Base-by-base conservation (phyloP, 106 monocot species). In the Dendrobium chrysotoxum region DNA sequence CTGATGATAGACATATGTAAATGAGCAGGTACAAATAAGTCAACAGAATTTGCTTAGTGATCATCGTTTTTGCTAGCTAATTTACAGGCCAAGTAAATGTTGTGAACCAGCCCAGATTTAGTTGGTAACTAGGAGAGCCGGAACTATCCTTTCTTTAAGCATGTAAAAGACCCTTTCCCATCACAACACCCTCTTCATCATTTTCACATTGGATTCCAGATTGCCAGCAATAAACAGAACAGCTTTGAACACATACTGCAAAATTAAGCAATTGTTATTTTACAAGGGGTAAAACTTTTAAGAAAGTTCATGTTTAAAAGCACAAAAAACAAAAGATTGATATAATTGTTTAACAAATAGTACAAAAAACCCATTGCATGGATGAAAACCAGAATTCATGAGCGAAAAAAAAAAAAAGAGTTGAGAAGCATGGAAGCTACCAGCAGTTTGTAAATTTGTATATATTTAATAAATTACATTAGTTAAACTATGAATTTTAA, bases 1-100 rank as follows among this genome's bases (percentile, higher is more conserved):
- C 92, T 15, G 92, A 92, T 7, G 92, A 92, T 28, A 92, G 85
- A 53, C 87, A 84, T 82, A 92, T 87, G 75, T 92, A 92, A 40
- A 89, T 80, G 26, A 92, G 77, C 18, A 92, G 41, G 67, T 89
- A 92, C 58, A 92, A 83, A 67, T 92, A 92, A 44, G 92, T 92
- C 66, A 87, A 72, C 78, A 92, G 21, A 44, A 89, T 85, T 45
- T 89, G 85, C 31, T 46, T 84, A 68, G 78, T 87, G 79, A 92
- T 85, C 85, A 84, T 75, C 83, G 45, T 89, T 8, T 31, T 45
- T 42, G 35, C 65, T 72, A 67, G 21, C 55, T 78, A 28, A 58
- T 75, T 44, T 57, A n/a, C 64, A 79, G 31, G 25, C 9, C 8
- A 26, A 65, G 30, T 35, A 31, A 70, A 35, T 68, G 70, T 13